These are phyloP conservation scores for Umbelopsis sp. DNA, from an alignment of 192 early-diverging fungal genomes.

Conservation along the genomic window DNA sequence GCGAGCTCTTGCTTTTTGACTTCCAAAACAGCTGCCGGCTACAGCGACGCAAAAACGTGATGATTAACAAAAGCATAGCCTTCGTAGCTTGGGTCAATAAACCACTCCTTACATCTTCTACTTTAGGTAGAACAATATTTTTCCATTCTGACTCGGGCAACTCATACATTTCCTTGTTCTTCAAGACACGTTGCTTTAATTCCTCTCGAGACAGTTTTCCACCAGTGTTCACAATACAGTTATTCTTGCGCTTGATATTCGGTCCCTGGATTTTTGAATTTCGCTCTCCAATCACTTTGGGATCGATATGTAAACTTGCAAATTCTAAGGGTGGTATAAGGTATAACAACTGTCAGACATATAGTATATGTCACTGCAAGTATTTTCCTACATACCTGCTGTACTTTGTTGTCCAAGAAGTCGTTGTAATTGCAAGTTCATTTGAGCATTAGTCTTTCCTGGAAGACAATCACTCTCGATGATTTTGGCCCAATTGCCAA, in stretches of 20 bases:
- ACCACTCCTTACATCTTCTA: constrained; percentile 64
- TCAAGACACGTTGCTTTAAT: constrained; percentile 63
- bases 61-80: neutral
- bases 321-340: constrained; percentile 63
- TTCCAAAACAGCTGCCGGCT: constrained; percentile 54
- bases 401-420: constrained; percentile 96
- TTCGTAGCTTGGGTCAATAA: neutral
- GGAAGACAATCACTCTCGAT: constrained; percentile 87
- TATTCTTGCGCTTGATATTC: constrained; percentile 89
- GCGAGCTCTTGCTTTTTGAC: constrained; percentile 64
- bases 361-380: too few species aligned
- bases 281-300: constrained; percentile 79
- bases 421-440: constrained; percentile 94
- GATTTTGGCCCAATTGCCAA: constrained; percentile 97
- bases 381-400: constrained; percentile 58
- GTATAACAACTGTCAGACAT: neutral
- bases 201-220: constrained; percentile 70
- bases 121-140: constrained; percentile 69
- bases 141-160: constrained; percentile 69
- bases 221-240: constrained; percentile 93
- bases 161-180: constrained; percentile 81
- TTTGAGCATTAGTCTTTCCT: constrained; percentile 96
- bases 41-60: constrained; percentile 14
- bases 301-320: constrained; percentile 89
- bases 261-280: constrained; percentile 84